Percentiles rank a stretch among this genome's conserved stretches.
Evolutionary conservation across 164 flowering plant species (phyloP).

Genomic region (Chimonanthus salicifolius): DNA sequence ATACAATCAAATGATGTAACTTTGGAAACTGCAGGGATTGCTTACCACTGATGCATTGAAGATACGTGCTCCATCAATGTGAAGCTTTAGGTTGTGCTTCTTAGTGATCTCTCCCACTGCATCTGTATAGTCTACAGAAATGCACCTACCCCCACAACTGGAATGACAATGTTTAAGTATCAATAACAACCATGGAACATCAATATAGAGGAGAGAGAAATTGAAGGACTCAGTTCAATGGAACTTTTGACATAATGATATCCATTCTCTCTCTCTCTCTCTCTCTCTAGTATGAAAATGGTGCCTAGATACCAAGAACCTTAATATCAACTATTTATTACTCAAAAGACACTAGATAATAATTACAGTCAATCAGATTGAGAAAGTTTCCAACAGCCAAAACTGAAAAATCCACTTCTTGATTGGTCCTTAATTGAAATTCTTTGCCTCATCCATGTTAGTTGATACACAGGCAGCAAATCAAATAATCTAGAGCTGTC

Average conservation of each 20-base stretch:
- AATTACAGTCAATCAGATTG: not conserved
- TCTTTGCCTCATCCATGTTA: not conserved
- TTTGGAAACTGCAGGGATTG: not conserved
- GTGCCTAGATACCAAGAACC: not conserved
- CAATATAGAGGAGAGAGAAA: not conserved
- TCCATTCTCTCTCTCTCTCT: not conserved
- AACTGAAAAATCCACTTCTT: not conserved
- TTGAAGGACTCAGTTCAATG: not conserved
- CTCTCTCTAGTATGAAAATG: not conserved
- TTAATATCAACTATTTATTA: no score
- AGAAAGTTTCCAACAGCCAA: not conserved
- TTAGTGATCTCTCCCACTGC: conserved; percentile 82
- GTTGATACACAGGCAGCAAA: not conserved
- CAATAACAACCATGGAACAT: not conserved
- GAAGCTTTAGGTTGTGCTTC: conserved; percentile 83
- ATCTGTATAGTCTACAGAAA: conserved; percentile 76
- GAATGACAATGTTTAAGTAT: conserved; percentile 14
- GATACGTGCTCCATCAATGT: conserved; percentile 93
- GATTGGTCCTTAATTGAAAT: not conserved
- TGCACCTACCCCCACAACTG: conserved; percentile 89
- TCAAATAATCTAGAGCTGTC: not conserved
- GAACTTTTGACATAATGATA: not conserved
- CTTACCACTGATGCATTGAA: conserved; percentile 89
- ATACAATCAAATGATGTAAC: no score
- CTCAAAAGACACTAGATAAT: not conserved